phyloP scores from a whole-genome alignment of 192 early-diverging fungal species.

The Coemansia sp. region DNA sequence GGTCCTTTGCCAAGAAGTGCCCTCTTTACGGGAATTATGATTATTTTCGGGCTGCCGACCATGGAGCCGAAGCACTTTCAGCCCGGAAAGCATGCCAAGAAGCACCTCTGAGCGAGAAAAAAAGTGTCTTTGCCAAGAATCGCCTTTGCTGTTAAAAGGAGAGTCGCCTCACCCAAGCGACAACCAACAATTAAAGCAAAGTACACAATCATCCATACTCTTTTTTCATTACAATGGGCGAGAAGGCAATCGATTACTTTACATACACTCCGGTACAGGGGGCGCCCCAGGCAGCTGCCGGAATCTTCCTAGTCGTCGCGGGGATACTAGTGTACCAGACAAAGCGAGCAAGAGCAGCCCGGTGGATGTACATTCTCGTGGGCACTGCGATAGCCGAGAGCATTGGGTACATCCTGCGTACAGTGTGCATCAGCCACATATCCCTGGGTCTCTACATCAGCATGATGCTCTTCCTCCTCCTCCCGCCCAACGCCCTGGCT shows the following conservation, averaged over 20 bases:
- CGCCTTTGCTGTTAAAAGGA: background rate
- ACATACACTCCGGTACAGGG: conserved; percentile 35
- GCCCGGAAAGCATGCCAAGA: background rate
- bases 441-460: conserved; percentile 34
- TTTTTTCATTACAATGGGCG: background rate
- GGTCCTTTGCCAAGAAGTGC: background rate
- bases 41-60: too few relatives aligned
- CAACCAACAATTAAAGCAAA: background rate
- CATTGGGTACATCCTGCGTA: conserved; percentile 39
- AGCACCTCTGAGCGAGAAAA: background rate
- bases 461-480: conserved; percentile 42
- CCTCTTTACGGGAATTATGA: too few relatives aligned
- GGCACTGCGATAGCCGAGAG: conserved; percentile 44
- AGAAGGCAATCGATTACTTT: conserved; percentile 17
- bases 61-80: background rate
- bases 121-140: background rate
- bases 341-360: background rate
- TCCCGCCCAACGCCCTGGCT: conserved; percentile 54
- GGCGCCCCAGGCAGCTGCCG: conserved; percentile 29
- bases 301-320: conserved; percentile 9
- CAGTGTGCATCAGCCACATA: conserved; percentile 33
- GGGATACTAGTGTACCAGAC: conserved; percentile 8
- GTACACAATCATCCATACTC: background rate
- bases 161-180: background rate
- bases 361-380: conserved; percentile 35